Evolutionary conservation across 176 grass and related monocot species (phyloP), one percentile per base, ranked within the genome.

Genomic region (Hsuehochloa calcarea): DNA sequence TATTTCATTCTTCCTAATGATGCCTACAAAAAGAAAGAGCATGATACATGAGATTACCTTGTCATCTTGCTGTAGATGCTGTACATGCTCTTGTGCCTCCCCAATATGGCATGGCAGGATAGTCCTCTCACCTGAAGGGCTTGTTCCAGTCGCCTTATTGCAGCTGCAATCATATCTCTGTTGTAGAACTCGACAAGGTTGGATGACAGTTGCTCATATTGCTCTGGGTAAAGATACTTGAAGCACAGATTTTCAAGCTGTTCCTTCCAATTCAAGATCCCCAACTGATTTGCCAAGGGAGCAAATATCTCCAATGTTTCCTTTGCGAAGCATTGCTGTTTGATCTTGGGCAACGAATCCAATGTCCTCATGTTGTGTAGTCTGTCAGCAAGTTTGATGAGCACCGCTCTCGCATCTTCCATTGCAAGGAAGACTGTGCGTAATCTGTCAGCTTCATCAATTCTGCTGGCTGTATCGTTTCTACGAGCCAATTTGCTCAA

Each of bases 61-160:
- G 55, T 22, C 94, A 97, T 97, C 78, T 97, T 97, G 76, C 80
- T 94, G 77, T 97, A 88, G 47, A 97, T 94, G 60, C 95, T 92
- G 80, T 87, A 94, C n/a, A 94, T 78, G 84, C 92, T 92, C 75
- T 97, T 97, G 81, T 89, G 81, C 54, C 92, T 91, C 35, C 94
- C 92, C 12, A 85, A 90, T 72, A 94, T 72, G 22, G 74, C 80
- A 78, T 91, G 90, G 89, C 78, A 94, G 56, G 63, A 82, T 81
- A 97, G 31, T 56, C 81, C 87, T 80, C 78, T 89, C 68, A 90
- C 89, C 59, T 92, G 67, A 81, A 97, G 86, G 70, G 94, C 88
- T 77, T 87, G 82, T 71, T 92, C 88, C 14, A 97, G 78, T 70
- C 85, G 83, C 67, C 85, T 80, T 75, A 80, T 87, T 69, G 94